Conservation (phyloP, 2,329 filamentous ascomycete genomes). For the Penicillium sp. region DNA sequence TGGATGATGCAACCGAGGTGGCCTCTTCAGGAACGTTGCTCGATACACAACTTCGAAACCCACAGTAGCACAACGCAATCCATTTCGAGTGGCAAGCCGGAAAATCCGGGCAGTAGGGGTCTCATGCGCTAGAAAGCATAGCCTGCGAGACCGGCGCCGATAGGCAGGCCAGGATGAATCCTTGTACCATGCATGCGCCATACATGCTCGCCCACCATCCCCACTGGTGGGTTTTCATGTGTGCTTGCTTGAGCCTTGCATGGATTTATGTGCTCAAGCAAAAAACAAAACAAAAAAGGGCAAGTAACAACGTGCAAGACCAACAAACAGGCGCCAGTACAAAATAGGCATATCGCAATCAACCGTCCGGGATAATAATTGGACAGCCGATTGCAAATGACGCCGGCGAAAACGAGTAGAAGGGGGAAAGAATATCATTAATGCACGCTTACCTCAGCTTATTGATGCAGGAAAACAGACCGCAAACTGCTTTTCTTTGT, state of each 20-base stretch:
- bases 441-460: constrained; percentile 11
- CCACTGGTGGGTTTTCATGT: constrained; percentile 1
- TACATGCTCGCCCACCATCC: background rate
- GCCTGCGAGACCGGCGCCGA: background rate
- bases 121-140: background rate
- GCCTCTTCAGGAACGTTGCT: background rate
- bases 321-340: background rate
- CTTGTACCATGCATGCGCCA: background rate
- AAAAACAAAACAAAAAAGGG: background rate
- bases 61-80: background rate
- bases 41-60: background rate
- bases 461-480: constrained; percentile 6
- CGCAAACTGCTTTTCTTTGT: background rate
- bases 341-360: constrained; percentile 2
- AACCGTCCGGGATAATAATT: background rate
- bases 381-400: background rate
- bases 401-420: constrained; percentile 3
- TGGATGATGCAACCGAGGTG: background rate
- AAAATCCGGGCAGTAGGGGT: background rate
- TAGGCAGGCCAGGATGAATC: background rate
- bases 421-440: constrained; percentile 6
- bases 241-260: background rate
- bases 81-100: background rate
- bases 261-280: background rate
- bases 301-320: constrained; percentile 3